A percentile compares a stretch with the other conserved stretches of the same genome.
These are phyloP conservation scores for Nakazawaea wickerhamii DNA, from an alignment of 805 yeast species.

Conservation along the genomic window DNA sequence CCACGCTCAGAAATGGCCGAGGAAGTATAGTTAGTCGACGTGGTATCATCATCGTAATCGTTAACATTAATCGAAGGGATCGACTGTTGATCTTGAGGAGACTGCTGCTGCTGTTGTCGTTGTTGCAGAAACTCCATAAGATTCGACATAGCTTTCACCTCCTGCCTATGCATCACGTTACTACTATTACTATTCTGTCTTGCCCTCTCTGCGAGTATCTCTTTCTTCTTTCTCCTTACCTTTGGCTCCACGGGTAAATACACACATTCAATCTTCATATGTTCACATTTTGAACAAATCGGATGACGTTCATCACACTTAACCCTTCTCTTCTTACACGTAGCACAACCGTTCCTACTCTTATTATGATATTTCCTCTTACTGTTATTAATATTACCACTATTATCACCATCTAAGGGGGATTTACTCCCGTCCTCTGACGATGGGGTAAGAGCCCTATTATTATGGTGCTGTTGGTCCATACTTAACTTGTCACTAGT, in stretches of 20 bases:
- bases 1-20: slow-evolving; percentile 4
- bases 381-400: slow-evolving; percentile 18
- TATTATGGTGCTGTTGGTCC: not conserved
- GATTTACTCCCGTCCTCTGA: slow-evolving; percentile 7
- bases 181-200: not conserved
- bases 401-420: slow-evolving; percentile 1
- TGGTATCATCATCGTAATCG: slow-evolving; percentile 2
- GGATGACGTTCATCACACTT: slow-evolving; percentile 91
- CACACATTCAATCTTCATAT: slow-evolving; percentile 74
- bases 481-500: too few relatives aligned
- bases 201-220: slow-evolving; percentile 11
- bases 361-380: slow-evolving; percentile 88
- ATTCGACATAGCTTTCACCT: not conserved
- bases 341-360: slow-evolving; percentile 82
- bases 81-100: slow-evolving; percentile 5
- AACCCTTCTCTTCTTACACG: slow-evolving; percentile 85
- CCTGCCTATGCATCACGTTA: not conserved
- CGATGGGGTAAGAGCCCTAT: not conserved
- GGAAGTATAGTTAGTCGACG: not conserved
- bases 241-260: slow-evolving; percentile 30
- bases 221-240: slow-evolving; percentile 12
- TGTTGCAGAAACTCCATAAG: slow-evolving; percentile 19
- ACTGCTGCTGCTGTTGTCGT: slow-evolving; percentile 16
- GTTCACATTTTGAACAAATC: slow-evolving; percentile 68
- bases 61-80: slow-evolving; percentile 12